Base-by-base conservation (phyloP, 371 early-diverging fungal species). In the Catenaria anguillulae region DNA sequence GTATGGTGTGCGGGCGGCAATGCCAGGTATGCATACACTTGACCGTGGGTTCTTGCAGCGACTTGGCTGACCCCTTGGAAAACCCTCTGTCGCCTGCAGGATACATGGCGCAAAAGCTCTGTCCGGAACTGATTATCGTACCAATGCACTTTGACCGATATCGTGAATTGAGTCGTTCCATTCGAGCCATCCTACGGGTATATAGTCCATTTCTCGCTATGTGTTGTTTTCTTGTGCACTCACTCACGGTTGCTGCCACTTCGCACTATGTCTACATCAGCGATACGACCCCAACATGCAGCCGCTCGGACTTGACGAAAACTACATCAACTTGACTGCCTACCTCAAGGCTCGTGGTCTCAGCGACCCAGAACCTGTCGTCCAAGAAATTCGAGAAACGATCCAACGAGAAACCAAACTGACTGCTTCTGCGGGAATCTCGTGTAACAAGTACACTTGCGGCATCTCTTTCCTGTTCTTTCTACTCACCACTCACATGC, bases 401-500 rank as follows among this genome's bases (percentile, higher is more conserved):
- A 56, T 61, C 34, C 1, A 15, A 15, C 8, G 21, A 6, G 24
- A 6, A 4, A 40, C 58, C 21, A 15, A 61, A 15, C 36, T 61
- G 6, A 61, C 61, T 10, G 43, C 55, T 4, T 61, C 61, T 2
- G 61, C 61, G 8, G 61, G 61, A n/a, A 61, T 61, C 23, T 60
- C 61, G 17, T 21, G n/a, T 29, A 61, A 61, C 34, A 81, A 80
- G 83, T 82, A 70, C 66, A 75, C 63, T 36, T 17, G 42, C n/a
- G n/a, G n/a, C n/a, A 26, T 34, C 46, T 24, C 36, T 37, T 45
- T 60, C 52, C 35, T 19, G 21, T 29, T 24, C 55, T 61, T n/a
- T 42, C 17, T 63, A 60, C 21, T 2, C 3, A 0, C 55, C 55
- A 1, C 19, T 55, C 24, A 3, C 55, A 15, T 55, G 19, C 4